Conservation (phyloP, 2,329 filamentous ascomycete species). For the Venturia carpophila region DNA sequence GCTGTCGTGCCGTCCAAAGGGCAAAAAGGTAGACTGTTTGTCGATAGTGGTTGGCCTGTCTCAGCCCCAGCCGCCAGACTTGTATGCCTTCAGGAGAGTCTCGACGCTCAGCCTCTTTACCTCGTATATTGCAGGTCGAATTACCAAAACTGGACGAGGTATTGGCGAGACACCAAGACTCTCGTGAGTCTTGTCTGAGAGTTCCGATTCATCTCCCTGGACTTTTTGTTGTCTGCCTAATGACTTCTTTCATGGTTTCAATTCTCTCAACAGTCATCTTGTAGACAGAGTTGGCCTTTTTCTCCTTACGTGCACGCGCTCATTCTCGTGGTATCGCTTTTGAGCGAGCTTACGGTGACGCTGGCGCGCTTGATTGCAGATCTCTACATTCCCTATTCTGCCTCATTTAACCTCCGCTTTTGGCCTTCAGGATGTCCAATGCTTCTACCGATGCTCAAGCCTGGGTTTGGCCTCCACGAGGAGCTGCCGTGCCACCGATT, state of each 20-base stretch:
- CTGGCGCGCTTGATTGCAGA: background rate
- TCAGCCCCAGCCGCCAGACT: too few species aligned
- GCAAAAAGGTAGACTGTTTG: too few species aligned
- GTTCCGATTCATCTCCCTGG: background rate
- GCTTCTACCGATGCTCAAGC: background rate
- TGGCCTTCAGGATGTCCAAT: background rate
- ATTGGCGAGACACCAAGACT: background rate
- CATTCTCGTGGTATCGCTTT: background rate
- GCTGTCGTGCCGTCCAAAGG: too few species aligned
- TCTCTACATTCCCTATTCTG: background rate
- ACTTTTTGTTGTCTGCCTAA: background rate
- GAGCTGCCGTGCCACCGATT: background rate
- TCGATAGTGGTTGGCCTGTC: background rate
- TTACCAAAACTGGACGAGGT: background rate
- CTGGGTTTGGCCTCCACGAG: background rate
- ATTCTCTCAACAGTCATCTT: background rate
- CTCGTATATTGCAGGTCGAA: background rate
- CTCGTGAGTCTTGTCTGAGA: background rate
- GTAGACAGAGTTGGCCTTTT: background rate
- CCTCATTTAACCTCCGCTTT: background rate
- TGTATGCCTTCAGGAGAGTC: background rate
- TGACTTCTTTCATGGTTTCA: background rate
- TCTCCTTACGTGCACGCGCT: background rate
- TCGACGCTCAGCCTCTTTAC: background rate
- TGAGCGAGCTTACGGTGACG: background rate